Conservation (phyloP, 805 yeast species). For the Candida dendrica region DNA sequence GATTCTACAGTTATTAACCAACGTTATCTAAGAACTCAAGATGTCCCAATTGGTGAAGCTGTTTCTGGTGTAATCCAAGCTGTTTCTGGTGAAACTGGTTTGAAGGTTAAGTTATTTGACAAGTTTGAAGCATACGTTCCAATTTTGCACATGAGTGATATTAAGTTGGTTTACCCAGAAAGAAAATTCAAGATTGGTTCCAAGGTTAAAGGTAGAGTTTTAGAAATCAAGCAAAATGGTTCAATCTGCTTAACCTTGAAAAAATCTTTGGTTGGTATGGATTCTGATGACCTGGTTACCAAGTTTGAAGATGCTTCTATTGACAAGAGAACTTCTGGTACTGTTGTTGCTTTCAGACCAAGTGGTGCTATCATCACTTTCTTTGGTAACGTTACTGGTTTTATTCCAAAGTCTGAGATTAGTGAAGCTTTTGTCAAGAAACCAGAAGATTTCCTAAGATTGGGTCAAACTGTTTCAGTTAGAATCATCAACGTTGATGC, state of each 20-base stretch:
- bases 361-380: slow-evolving; percentile 81
- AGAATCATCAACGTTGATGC: slow-evolving; percentile 52
- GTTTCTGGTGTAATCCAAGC: slow-evolving; percentile 47
- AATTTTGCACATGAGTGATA: slow-evolving; percentile 72
- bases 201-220: slow-evolving; percentile 68
- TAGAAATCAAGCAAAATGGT: slow-evolving; percentile 37
- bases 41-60: slow-evolving; percentile 69
- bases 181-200: slow-evolving; percentile 83
- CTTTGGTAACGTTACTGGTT: slow-evolving; percentile 72
- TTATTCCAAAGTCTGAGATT: slow-evolving; percentile 80
- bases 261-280: slow-evolving; percentile 66
- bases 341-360: slow-evolving; percentile 63
- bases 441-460: slow-evolving; percentile 69
- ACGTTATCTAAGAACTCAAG: slow-evolving; percentile 59
- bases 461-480: slow-evolving; percentile 80
- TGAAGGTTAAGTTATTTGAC: slow-evolving; percentile 57
- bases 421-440: slow-evolving; percentile 78
- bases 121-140: slow-evolving; percentile 72
- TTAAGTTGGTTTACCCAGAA: slow-evolving; percentile 81
- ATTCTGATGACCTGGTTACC: slow-evolving; percentile 26
- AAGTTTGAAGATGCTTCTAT: slow-evolving; percentile 48
- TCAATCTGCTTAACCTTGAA: slow-evolving; percentile 65
- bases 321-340: slow-evolving; percentile 55
- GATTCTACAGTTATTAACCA: slow-evolving; percentile 59
- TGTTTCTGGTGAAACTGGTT: slow-evolving; percentile 53